phyloP scores from a whole-genome alignment of 192 early-diverging fungal species.

The Coemansia sp. region DNA sequence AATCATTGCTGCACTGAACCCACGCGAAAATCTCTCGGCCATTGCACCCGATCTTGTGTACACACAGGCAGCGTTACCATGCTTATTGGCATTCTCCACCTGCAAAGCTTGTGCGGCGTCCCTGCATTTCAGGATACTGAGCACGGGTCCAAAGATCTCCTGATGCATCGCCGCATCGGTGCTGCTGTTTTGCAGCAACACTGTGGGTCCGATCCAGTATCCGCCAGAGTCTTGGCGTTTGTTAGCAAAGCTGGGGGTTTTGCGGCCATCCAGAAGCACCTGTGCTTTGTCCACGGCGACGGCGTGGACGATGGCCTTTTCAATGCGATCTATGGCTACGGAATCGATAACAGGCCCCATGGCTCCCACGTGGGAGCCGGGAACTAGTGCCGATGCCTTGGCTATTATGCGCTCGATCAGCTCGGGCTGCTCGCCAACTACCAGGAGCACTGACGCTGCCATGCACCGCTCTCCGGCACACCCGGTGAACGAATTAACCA shows the following conservation, averaged over 20 bases:
- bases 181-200: slow-evolving; percentile 58
- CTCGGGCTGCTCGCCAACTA: slow-evolving; percentile 63
- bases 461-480: slow-evolving; percentile 80
- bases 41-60: slow-evolving; percentile 61
- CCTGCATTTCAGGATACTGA: slow-evolving; percentile 59
- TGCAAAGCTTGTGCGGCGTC: slow-evolving; percentile 61
- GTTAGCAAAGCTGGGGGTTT: slow-evolving; percentile 25
- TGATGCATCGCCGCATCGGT: slow-evolving; percentile 62
- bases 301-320: slow-evolving; percentile 56
- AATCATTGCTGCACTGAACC: slow-evolving; percentile 75
- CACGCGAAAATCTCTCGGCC: slow-evolving; percentile 64
- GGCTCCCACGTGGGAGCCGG: slow-evolving; percentile 50
- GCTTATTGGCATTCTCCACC: slow-evolving; percentile 68
- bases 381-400: slow-evolving; percentile 53
- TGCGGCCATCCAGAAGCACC: slow-evolving; percentile 70
- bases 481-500: slow-evolving; percentile 72
- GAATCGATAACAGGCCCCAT: slow-evolving; percentile 78
- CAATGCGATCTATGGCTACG: slow-evolving; percentile 60
- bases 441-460: slow-evolving; percentile 68
- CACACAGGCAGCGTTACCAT: slow-evolving; percentile 72
- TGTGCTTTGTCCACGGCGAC: slow-evolving; percentile 53
- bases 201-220: slow-evolving; percentile 72
- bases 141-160: slow-evolving; percentile 83
- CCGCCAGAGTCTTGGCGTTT: slow-evolving; percentile 44
- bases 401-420: slow-evolving; percentile 61